phyloP scores from a whole-genome alignment of 768 basidiomycete genomes.

The Lactarius quietus region DNA sequence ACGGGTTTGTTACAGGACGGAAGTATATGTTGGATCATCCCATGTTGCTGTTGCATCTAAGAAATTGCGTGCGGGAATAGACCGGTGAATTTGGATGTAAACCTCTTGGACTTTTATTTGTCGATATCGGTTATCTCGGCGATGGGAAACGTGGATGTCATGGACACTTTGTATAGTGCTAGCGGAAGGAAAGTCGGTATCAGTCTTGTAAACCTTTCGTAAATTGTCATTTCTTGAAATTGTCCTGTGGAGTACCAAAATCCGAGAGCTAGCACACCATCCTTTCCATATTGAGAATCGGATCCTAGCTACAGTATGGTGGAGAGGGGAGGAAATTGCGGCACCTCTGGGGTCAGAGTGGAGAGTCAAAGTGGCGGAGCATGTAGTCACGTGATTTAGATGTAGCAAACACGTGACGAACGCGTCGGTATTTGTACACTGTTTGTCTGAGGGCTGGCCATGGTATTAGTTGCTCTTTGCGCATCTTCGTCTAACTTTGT shows the following conservation, averaged over 20 bases:
- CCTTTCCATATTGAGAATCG: too few relatives aligned
- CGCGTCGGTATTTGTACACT: slow-evolving; percentile 16
- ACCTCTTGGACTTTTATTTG: background rate
- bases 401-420: slow-evolving; percentile 10
- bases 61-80: too few relatives aligned
- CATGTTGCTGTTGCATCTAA: slow-evolving; percentile 19
- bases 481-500: background rate
- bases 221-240: too few relatives aligned
- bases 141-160: background rate
- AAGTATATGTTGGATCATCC: slow-evolving; percentile 24
- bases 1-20: slow-evolving; percentile 14
- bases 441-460: slow-evolving; percentile 7
- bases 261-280: too few relatives aligned
- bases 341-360: too few relatives aligned
- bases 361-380: too few relatives aligned
- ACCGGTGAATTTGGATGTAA: background rate
- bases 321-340: too few relatives aligned
- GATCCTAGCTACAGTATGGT: too few relatives aligned
- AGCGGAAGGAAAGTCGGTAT: background rate
- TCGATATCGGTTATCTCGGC: background rate
- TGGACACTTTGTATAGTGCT: background rate
- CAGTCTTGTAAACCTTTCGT: background rate
- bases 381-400: background rate
- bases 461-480: background rate
- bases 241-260: too few relatives aligned